Conservation (phyloP, 1,284 basidiomycete species). For the Cystobasidium pallidum region DNA sequence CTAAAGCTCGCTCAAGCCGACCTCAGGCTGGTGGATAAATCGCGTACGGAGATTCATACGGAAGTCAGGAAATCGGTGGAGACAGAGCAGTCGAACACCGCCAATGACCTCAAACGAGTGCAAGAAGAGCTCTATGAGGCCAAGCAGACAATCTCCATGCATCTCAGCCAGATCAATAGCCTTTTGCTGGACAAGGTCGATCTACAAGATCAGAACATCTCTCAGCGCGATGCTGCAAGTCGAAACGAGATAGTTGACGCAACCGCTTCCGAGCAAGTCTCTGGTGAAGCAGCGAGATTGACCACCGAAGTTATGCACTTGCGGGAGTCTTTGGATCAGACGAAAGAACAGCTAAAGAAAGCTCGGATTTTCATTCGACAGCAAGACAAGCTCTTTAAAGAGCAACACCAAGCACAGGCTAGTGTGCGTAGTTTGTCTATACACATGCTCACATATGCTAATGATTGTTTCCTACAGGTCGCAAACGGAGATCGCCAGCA, state of each 20-base stretch:
- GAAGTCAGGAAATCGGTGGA: conserved; percentile 83
- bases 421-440: neutral
- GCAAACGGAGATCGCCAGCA: conserved; percentile 20
- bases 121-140: conserved; percentile 72
- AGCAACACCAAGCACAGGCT: conserved; percentile 53
- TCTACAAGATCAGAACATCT: conserved; percentile 82
- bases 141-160: conserved; percentile 83
- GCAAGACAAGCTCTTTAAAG: conserved; percentile 80
- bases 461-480: neutral
- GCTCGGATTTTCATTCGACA: conserved; percentile 84
- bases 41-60: conserved; percentile 65
- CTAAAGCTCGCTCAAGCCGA: conserved; percentile 84
- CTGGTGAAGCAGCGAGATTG: conserved; percentile 74
- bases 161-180: conserved; percentile 67
- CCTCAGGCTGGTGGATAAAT: conserved; percentile 74
- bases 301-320: conserved; percentile 71
- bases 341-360: conserved; percentile 77
- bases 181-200: conserved; percentile 88
- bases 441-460: neutral
- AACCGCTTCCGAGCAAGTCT: conserved; percentile 71
- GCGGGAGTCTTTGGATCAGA: conserved; percentile 71
- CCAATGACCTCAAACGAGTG: conserved; percentile 68
- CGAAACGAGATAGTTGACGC: conserved; percentile 71
- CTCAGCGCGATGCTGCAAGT: conserved; percentile 72
- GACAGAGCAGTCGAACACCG: conserved; percentile 78